phyloP scores from a whole-genome alignment of 1,139 yeast species.

The Petasospora fabianii region DNA sequence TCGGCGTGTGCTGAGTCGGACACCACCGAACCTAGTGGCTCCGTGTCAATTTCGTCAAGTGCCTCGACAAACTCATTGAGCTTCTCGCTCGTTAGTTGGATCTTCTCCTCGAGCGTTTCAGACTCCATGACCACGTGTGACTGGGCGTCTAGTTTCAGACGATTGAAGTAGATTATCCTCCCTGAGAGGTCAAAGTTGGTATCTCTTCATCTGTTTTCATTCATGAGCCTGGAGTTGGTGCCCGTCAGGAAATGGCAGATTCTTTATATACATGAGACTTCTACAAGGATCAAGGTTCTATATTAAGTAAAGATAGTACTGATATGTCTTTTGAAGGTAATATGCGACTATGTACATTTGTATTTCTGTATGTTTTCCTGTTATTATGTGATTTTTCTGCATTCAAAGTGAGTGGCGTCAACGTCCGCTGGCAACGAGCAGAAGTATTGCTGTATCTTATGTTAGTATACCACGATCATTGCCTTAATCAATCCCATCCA shows the following conservation, averaged over 20 bases:
- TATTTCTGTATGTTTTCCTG: background rate
- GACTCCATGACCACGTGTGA: background rate
- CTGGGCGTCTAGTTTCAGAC: background rate
- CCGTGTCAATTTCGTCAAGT: constrained; percentile 8
- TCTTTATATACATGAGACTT: background rate
- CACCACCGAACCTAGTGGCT: background rate
- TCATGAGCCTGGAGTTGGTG: background rate
- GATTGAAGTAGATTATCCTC: too few species aligned
- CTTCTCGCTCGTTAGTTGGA: background rate
- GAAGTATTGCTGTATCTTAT: constrained; percentile 19
- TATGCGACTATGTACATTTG: background rate
- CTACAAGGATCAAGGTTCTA: too few species aligned
- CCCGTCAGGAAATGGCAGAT: background rate
- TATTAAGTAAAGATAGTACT: background rate
- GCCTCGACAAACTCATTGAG: constrained; percentile 8
- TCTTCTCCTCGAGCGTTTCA: background rate
- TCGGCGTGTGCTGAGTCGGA: background rate
- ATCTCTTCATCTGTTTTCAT: too few species aligned
- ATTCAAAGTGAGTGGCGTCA: constrained; percentile 25
- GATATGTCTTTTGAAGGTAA: background rate
- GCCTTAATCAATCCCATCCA: too few species aligned
- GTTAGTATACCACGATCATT: too few species aligned
- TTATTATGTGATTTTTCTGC: constrained; percentile 21
- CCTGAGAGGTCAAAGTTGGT: too few species aligned
- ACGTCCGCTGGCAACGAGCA: constrained; percentile 26